A percentile compares a stretch with the other conserved stretches of the same genome.
Conservation (phyloP, 1,284 basidiomycete genomes). For the Trichosporon ovoides region DNA sequence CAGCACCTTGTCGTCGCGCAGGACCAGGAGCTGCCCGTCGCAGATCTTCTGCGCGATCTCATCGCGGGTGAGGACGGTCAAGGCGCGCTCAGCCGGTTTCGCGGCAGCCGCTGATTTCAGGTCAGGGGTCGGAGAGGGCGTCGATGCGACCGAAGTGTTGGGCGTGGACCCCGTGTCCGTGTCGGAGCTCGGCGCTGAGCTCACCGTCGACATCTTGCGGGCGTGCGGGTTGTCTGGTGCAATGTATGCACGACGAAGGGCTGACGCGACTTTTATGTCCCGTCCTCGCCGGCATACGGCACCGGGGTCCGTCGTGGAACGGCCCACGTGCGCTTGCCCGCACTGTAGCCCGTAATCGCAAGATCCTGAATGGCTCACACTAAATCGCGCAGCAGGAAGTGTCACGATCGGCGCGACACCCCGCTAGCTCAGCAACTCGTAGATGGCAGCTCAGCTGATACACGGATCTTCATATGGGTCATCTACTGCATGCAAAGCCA, state of each 20-base stretch:
- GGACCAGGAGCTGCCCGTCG: conserved; percentile 70
- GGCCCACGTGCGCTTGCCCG: background rate
- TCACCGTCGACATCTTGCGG: background rate
- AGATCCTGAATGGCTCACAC: background rate
- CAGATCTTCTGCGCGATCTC: conserved; percentile 55
- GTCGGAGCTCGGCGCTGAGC: conserved; percentile 3
- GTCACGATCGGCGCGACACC: too few species aligned
- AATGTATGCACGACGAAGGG: background rate
- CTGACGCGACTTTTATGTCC: conserved; percentile 1
- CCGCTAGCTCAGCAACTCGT: too few species aligned
- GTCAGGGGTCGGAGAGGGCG: background rate
- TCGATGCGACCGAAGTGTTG: background rate
- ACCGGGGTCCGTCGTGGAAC: background rate
- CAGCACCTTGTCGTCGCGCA: conserved; percentile 72
- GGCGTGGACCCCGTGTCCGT: background rate
- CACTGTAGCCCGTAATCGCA: background rate
- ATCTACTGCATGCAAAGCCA: conserved; percentile 9
- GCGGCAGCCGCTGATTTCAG: background rate
- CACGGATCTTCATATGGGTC: background rate
- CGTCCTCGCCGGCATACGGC: background rate
- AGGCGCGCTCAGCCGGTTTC: background rate
- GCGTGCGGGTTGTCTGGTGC: background rate
- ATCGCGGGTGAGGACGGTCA: conserved; percentile 15
- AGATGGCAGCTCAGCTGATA: too few species aligned
- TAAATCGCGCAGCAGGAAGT: too few species aligned